Evolutionary conservation across 1,284 basidiomycete species (phyloP).

Genomic region (Peniophora sp.): DNA sequence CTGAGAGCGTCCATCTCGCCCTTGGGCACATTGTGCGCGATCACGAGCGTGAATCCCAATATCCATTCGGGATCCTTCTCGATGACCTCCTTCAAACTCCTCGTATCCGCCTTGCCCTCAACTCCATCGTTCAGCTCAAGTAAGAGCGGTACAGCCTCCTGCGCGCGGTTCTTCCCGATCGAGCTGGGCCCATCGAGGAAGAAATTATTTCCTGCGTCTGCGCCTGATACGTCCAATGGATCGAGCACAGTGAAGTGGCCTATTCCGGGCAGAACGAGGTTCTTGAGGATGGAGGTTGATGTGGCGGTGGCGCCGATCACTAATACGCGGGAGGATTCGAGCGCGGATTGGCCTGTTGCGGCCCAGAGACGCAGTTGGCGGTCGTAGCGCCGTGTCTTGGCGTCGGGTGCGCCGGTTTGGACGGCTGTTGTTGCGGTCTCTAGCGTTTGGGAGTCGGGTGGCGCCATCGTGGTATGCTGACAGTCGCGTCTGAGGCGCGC

Average conservation of each 20-base stretch:
- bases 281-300: conserved; percentile 63
- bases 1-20: conserved; percentile 52
- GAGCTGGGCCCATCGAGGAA: conserved; percentile 77
- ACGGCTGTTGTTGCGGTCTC: conserved; percentile 32
- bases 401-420: conserved; percentile 51
- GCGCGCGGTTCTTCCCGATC: conserved; percentile 74
- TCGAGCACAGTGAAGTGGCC: conserved; percentile 27
- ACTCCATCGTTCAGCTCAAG: conserved; percentile 87
- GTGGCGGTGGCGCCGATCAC: conserved; percentile 60
- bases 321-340: conserved; percentile 80
- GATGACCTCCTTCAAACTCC: conserved; percentile 52
- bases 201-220: conserved; percentile 94
- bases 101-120: conserved; percentile 58
- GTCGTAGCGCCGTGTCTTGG: conserved; percentile 85
- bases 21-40: conserved; percentile 73
- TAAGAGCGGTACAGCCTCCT: conserved; percentile 74
- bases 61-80: conserved; percentile 36
- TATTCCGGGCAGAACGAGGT: conserved; percentile 27
- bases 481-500: too few relatives aligned
- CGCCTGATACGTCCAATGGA: conserved; percentile 24
- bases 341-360: conserved; percentile 84
- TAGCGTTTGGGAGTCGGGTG: conserved; percentile 37
- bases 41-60: conserved; percentile 67
- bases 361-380: conserved; percentile 94
- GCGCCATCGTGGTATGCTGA: conserved; percentile 12